These are phyloP conservation scores for Torulaspora pretoriensis DNA, from an alignment of 1,139 yeast species.

Conservation along the genomic window DNA sequence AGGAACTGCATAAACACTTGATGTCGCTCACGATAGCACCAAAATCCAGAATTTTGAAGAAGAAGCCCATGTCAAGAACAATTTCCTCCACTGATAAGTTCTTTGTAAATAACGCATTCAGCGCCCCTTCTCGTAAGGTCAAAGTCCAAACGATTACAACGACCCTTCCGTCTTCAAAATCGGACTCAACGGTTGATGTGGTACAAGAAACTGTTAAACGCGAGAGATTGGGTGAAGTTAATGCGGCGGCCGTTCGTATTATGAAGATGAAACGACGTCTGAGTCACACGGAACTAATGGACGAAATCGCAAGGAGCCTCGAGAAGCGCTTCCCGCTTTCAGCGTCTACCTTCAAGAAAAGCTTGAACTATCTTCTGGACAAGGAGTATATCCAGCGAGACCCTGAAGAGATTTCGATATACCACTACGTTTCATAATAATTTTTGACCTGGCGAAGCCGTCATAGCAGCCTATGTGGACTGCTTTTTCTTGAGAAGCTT, in stretches of 20 bases:
- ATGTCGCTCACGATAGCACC: conserved; percentile 87
- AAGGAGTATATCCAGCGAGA: conserved; percentile 80
- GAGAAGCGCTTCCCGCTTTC: conserved; percentile 65
- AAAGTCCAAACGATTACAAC: conserved; percentile 66
- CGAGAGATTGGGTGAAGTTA: conserved; percentile 59
- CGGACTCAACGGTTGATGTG: conserved; percentile 36
- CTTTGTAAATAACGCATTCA: conserved; percentile 64
- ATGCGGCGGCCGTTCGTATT: conserved; percentile 84
- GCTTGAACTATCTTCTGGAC: conserved; percentile 78
- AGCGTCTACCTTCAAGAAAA: conserved; percentile 62
- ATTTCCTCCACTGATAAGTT: conserved; percentile 63
- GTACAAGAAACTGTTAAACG: conserved; percentile 36
- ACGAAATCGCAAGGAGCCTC: conserved; percentile 62
- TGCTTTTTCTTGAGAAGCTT: conserved; percentile 11
- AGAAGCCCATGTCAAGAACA: conserved; percentile 71
- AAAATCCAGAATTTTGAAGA: conserved; percentile 64
- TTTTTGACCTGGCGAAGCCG: background rate
- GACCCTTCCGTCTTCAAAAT: conserved; percentile 3
- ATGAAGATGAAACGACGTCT: conserved; percentile 72
- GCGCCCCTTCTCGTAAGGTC: conserved; percentile 65
- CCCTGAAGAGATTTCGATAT: conserved; percentile 53
- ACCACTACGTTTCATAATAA: conserved; percentile 66
- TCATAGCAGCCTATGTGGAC: background rate
- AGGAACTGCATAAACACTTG: conserved; percentile 70
- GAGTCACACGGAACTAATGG: conserved; percentile 60